Evolutionary conservation across 2,329 filamentous ascomycete genomes (phyloP), one percentile per base, ranked within the genome.

Genomic region (Colletotrichum chlorophyti): DNA sequence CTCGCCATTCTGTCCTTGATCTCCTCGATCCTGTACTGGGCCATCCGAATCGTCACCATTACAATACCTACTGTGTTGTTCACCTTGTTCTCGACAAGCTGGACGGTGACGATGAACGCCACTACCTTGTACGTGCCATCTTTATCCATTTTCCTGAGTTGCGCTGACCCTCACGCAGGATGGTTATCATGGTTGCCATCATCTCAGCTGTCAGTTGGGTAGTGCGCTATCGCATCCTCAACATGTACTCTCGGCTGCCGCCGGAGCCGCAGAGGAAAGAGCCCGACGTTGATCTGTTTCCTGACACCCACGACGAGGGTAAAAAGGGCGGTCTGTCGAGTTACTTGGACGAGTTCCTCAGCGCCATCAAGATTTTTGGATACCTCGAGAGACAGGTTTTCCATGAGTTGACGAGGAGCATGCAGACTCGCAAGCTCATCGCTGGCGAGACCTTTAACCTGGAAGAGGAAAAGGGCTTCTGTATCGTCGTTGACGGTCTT

Each of bases 21-120:
- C 37, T 84, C 86, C 15, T 81, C 79, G 17, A 73, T 87, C 27
- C 69, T 89, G 37, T 96, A 95, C 76, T 96, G 91, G 88, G 75
- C 88, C 52, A 86, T 97, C 65, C 91, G 90, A 61, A 90, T 97
- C 68, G 84, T 88, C 15, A 96, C 94, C 23, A 93, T 98, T 65
- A 96, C 91, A 14, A 74, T 97, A 58, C 95, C 95, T 38, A 92
- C 91, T 71, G 86, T 95, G 74, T 84, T 98, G 15, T 99, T 96
- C 72, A 91, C 88, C 6, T 80, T 97, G 62, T 91, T 97, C 69
- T 97, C 93, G 6, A 94, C 92, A 63, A 97, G 91, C 73, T 80
- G 96, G 79, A 99, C 95, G 0, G 91, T 99, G 69, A 99, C 95
- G 10, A 96, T 99, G 93, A 98, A 98, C 72, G 94, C 95, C 66